These are phyloP conservation scores for Solanum etuberosum DNA, from an alignment of 257 asterid genomes.

Conservation along the genomic window DNA sequence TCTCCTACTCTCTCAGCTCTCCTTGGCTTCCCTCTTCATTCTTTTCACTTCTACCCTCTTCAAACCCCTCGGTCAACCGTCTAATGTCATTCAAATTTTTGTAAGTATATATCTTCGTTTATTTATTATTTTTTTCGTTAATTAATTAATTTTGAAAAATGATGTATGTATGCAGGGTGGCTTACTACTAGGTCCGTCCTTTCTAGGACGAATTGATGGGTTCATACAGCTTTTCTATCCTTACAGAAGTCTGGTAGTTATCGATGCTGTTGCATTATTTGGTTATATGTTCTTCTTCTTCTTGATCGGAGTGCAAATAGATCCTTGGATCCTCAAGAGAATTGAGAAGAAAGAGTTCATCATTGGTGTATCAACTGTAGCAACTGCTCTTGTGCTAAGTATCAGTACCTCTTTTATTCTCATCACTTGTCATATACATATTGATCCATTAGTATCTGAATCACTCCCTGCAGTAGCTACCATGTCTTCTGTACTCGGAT, in stretches of 20 bases:
- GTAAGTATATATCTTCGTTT: constrained; percentile 2
- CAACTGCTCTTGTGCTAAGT: constrained; percentile 4
- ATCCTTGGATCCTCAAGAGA: constrained; percentile 25
- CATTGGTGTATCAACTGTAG: constrained; percentile 19
- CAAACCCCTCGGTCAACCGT: constrained; percentile 31
- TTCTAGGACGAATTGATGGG: constrained; percentile 19
- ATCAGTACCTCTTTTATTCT: not conserved
- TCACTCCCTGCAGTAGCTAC: constrained; percentile 14
- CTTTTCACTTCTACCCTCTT: constrained; percentile 12
- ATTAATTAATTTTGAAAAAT: not conserved
- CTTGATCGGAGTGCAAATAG: constrained; percentile 40
- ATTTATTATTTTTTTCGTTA: not conserved
- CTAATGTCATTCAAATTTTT: constrained; percentile 19
- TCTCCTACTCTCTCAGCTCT: constrained; percentile 21
- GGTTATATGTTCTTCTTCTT: constrained; percentile 32
- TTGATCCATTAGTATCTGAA: not conserved
- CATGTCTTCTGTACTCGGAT: constrained; percentile 16
- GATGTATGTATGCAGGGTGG: constrained; percentile 16
- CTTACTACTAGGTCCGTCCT: constrained; percentile 22
- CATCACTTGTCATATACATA: not conserved
- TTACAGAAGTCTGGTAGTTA: constrained; percentile 9
- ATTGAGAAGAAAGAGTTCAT: constrained; percentile 15
- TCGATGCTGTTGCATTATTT: constrained; percentile 15
- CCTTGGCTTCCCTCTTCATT: constrained; percentile 10
- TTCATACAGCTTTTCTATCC: constrained; percentile 11